Conservation (phyloP, 2,329 filamentous ascomycete species). For the Metarhizium sp. region DNA sequence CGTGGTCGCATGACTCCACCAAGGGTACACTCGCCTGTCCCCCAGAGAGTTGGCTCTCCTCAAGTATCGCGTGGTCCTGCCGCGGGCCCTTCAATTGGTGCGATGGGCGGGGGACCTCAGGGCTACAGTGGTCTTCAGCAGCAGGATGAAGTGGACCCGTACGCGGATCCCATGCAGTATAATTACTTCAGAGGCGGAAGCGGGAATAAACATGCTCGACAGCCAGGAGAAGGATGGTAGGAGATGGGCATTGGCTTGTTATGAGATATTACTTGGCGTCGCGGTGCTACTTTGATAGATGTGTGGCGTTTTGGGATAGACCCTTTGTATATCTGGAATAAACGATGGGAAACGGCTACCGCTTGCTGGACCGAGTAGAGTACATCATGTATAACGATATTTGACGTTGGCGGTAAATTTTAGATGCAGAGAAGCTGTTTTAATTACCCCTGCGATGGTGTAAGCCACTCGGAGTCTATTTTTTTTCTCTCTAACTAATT, state of each 20-base stretch:
- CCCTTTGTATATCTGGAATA: neutral
- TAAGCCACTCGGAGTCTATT: no score
- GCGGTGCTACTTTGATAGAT: constrained; percentile 1
- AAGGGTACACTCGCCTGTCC: constrained; percentile 10
- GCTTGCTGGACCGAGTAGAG: neutral
- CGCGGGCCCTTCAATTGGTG: constrained; percentile 36
- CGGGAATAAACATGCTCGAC: constrained; percentile 12
- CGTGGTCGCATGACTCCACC: constrained; percentile 15
- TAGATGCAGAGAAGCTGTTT: no score
- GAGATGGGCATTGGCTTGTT: neutral
- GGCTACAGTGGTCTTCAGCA: constrained; percentile 53
- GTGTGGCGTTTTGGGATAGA: constrained; percentile 11
- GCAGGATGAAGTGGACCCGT: constrained; percentile 30
- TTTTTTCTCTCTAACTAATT: no score
- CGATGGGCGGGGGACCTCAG: constrained; percentile 46
- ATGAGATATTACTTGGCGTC: neutral
- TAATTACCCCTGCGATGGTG: no score
- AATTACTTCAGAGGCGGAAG: constrained; percentile 44
- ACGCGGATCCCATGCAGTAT: constrained; percentile 39
- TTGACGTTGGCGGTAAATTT: neutral
- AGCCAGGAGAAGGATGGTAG: constrained; percentile 32
- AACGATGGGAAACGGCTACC: neutral
- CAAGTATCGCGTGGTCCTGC: constrained; percentile 2
- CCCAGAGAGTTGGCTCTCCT: constrained; percentile 1
- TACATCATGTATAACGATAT: neutral